phyloP scores from a whole-genome alignment of 305 asterid genomes.

The Ajuga reptans region DNA sequence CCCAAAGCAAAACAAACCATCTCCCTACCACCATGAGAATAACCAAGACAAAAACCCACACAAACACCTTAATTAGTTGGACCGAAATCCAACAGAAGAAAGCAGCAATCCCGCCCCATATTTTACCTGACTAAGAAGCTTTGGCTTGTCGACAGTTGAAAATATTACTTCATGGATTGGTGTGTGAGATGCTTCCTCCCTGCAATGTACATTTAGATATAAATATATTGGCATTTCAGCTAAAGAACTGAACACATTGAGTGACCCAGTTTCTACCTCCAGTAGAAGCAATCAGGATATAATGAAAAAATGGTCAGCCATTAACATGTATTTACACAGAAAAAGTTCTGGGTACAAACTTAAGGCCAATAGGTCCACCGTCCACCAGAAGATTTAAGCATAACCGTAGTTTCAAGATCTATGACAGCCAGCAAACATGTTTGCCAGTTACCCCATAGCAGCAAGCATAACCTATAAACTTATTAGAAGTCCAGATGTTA shows the following conservation, averaged over 20 bases:
- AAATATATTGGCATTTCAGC: constrained; percentile 8
- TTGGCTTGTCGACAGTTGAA: constrained; percentile 86
- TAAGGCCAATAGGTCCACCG: background rate
- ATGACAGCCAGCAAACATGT: background rate
- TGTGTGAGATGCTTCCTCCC: constrained; percentile 47
- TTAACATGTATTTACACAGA: background rate
- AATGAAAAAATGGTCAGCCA: background rate
- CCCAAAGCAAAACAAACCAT: background rate
- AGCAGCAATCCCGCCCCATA: background rate
- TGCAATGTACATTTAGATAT: constrained; percentile 33
- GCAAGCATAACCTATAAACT: background rate
- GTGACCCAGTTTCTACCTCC: background rate
- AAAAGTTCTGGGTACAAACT: background rate
- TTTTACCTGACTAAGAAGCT: constrained; percentile 86
- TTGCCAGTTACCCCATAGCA: background rate
- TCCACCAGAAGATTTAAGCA: background rate
- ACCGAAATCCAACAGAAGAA: constrained; percentile 8
- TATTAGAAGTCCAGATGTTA: background rate
- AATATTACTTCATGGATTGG: constrained; percentile 77
- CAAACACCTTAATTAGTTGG: background rate
- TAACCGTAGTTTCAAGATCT: background rate
- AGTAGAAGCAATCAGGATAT: background rate
- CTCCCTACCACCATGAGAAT: constrained; percentile 4
- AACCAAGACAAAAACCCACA: constrained; percentile 4
- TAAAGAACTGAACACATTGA: background rate